Base-by-base conservation (phyloP, 345 rosid genomes). In the Lepidium aucheri region DNA sequence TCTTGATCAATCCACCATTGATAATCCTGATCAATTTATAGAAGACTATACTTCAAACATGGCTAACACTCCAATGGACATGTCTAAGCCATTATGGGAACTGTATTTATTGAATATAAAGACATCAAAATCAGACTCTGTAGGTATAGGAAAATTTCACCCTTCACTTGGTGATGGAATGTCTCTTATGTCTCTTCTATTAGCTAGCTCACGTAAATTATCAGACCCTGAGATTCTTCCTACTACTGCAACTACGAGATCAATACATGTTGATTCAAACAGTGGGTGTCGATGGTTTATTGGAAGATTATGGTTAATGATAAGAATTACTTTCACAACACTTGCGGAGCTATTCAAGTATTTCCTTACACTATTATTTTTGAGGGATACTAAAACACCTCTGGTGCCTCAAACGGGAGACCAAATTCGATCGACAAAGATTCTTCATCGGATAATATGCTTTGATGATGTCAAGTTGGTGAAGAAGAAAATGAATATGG, bases 41-140 rank as follows among this genome's bases (percentile, higher is more conserved):
- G 90, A 84, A 51, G 85, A 87, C 63, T 85, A 90, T 76, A 59
- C 81, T 30, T 81, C 95, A 2, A 64, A 82, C 60, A 65, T 86
- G 15, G 80, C 89, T 18, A 77, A 71, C 39, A 60, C 53, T 10
- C 83, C 87, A 5, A 16, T 90, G 65, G 86, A 87, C 67, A 9
- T 46, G 43, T 78, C 90, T 1, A 78, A 67, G 36, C 95, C 95
- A 7, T 65, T 86, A 13, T 90, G 97, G 95, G 93, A 90, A 55
- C 44, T 90, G 18, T 95, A 88, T 71, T n/a, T 90, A 36, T 80
- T 87, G 4, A 87, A 90, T 58, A 46, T 85, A 17, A 83, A 62
- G 53, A 85, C 87, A 6, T 76, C 80, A 1, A 86, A 83, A 17
- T 90, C 95, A 16, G 83, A 86, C 68, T 79, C 92, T 0, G 13